Evolutionary conservation across 2,329 filamentous ascomycete species (phyloP), one percentile per base, ranked within the genome.

Genomic region (Coniosporium tulheliwenetii): DNA sequence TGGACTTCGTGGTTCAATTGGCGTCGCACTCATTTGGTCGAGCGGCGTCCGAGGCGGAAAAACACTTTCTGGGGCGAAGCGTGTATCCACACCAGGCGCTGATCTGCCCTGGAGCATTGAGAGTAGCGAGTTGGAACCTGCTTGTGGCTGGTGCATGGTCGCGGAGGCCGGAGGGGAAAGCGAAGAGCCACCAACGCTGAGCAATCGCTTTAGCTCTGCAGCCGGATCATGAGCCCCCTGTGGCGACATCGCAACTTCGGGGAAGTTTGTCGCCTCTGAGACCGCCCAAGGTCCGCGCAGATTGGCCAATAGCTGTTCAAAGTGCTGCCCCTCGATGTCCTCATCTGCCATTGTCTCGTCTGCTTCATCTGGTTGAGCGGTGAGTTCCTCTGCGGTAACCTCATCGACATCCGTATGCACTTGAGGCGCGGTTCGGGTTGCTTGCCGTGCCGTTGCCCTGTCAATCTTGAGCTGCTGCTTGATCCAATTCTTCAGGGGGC

Each of bases 401-500:
- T 33, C 32, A 12, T 33, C 32, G 32, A 33, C 8, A 13, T 33
- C 32, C 13, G 32, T 13, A 33, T 33, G 32, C 32, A 13, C 32
- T 33, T 10, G 3, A 8, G 10, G 10, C 32, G 8, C 10, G 4
- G 13, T 3, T 9, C 14, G 42, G 30, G 50, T 43, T 13, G 49
- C 50, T 13, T 47, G 46, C 8, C 48, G 44, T 13, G 59, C 56
- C 46, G 63, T 65, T 49, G 66, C 65, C 8, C 67, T 65, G 50
- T 84, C 82, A n/a, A 72, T 69, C 61, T 80, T 86, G 65, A 76
- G 81, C 61, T 93, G 85, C 47, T 81, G 75, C n/a, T 77, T 67
- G 37, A 96, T 85, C 87, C 87, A 96, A 57, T 85, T 85, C 60
- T 85, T 87, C 38, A 98, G 62, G 5, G 78, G 82, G 1, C 77